Conservation (phyloP, 78 protist genomes). For the Dictyostelium citrinum region DNA sequence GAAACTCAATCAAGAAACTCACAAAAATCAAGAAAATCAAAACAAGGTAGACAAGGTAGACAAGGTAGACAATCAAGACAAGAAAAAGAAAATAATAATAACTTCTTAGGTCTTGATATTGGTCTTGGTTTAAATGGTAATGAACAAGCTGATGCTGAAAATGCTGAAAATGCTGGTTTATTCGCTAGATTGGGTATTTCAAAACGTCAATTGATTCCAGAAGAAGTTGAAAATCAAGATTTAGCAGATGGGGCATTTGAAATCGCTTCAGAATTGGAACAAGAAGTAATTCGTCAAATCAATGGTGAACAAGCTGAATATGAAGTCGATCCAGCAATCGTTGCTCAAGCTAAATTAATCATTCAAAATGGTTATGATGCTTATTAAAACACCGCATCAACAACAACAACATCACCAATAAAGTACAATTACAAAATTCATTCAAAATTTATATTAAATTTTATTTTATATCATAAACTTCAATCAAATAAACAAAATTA, state of each 20-base stretch:
- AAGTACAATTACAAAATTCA: not conserved
- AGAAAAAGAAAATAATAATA: not conserved
- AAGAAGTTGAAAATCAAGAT: not conserved
- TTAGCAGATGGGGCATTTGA: not conserved
- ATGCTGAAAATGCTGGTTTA: not conserved
- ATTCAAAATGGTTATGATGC: not conserved
- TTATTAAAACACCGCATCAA: not conserved
- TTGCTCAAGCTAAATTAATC: not conserved
- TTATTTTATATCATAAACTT: not conserved
- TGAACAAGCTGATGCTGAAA: not conserved
- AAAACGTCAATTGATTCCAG: slow-evolving; percentile 4
- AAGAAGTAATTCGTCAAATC: slow-evolving; percentile 1
- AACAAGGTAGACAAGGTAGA: not conserved
- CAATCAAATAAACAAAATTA: not conserved
- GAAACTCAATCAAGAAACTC: not conserved
- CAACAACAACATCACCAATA: not conserved
- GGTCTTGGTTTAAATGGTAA: not conserved
- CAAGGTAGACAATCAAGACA: not conserved
- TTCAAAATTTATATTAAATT: not conserved
- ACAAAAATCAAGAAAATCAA: not conserved
- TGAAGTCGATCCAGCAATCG: not conserved
- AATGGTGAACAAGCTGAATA: not conserved
- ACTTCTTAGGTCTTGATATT: not conserved
- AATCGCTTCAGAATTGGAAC: not conserved
- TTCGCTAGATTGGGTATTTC: not conserved